Base-by-base conservation (phyloP, 257 asterid species). In the Fraxinus pennsylvanica region DNA sequence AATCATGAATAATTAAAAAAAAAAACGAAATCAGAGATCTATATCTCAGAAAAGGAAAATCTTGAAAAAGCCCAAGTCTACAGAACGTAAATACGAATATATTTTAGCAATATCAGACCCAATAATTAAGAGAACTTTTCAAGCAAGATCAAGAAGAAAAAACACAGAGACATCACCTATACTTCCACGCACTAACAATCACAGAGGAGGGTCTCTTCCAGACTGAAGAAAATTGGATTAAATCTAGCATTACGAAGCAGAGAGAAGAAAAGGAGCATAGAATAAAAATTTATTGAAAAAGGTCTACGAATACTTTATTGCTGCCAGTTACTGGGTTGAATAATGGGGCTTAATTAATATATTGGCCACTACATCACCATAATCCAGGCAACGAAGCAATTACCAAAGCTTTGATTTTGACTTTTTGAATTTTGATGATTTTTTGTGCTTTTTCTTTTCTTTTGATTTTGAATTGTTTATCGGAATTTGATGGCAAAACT, bases 141-240 rank as follows among this genome's bases (percentile, higher is more conserved):
- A 45, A 69, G 74, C 73, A 79, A 83, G 84, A 86, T 81, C 88
- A 81, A 84, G 47, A 74, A 71, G 65, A 65, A 27, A 81, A 59
- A 22, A 72, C 22, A 68, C 17, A 71, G 10, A 22, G 25, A 52
- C 17, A 74, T 61, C 72, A 67, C 73, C 73, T 1, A 54, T 9
- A 5, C 65, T 54, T 14, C 6, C 65, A 1, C 65, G 65, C 25
- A 17, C 65, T 54, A 47, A 54, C 3, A 19, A 19, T 54, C 65
- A 54, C 65, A 54, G 12, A 54, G 2, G 12, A 54, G 22, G 25
- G 65, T 17, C 27, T 54, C 25, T 54, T 54, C 65, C 27, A 5
- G 27, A 13, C 57, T 14, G 57, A 13, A 32, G n/a, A 74, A 21
- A 73, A 32, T 30, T 19, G 25, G 74, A 54, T 4, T 21, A 43